Conservation (phyloP, 2,329 filamentous ascomycete species). For the Pseudogymnoascus sp. region DNA sequence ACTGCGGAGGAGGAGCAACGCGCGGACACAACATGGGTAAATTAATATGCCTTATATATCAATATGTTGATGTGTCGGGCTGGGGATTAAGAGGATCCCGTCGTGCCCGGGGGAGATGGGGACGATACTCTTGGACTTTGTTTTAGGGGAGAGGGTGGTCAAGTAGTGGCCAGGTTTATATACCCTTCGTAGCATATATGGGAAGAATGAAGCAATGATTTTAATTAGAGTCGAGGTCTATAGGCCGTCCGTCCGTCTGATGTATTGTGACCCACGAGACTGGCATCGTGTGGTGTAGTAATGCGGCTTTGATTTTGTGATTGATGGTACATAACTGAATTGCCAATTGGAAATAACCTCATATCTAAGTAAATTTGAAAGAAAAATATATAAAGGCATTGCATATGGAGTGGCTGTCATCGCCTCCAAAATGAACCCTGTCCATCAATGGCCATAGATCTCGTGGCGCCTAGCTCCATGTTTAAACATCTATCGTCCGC, state of each 20-base stretch:
- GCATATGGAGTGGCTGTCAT: neutral
- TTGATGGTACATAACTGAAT: neutral
- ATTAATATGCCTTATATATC: slow-evolving; percentile 7
- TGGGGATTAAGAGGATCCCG: neutral
- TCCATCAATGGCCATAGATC: neutral
- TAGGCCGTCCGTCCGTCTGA: neutral
- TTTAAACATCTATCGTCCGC: neutral
- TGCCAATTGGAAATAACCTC: neutral
- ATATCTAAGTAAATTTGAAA: neutral
- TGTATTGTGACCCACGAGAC: neutral
- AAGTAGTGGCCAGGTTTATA: neutral
- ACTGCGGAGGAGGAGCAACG: neutral
- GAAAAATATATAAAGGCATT: neutral
- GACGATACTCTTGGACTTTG: neutral
- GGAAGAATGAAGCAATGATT: slow-evolving; percentile 5
- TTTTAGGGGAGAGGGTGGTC: slow-evolving; percentile 3
- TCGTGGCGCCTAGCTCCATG: neutral
- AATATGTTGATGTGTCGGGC: slow-evolving; percentile 1
- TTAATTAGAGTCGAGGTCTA: neutral
- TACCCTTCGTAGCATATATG: slow-evolving; percentile 6
- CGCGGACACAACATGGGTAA: neutral
- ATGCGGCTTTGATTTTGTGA: neutral
- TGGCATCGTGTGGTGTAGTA: neutral
- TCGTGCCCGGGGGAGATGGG: neutral
- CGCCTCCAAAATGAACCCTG: neutral